Conservation (phyloP, 1,284 basidiomycete species). For the Cryptococcus amylolentus region DNA sequence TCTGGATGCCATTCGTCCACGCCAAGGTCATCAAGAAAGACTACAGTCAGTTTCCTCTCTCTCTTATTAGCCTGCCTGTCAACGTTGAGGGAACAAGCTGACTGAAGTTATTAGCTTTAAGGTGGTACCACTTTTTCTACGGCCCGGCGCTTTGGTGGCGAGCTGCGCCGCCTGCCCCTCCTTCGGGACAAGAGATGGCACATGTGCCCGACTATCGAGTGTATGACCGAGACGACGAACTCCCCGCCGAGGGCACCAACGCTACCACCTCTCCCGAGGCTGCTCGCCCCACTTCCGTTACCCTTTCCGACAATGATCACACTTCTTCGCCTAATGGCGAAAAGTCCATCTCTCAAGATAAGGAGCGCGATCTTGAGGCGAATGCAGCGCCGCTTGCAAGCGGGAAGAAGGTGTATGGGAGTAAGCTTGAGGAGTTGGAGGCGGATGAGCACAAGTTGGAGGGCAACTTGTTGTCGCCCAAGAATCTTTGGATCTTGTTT, state of each 20-base stretch:
- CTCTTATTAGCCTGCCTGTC: background rate
- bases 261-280: background rate
- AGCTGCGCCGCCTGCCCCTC: slow-evolving; percentile 42
- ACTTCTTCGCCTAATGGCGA: background rate
- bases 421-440: slow-evolving; percentile 32
- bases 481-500: slow-evolving; percentile 50
- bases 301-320: background rate
- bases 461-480: slow-evolving; percentile 41
- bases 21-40: slow-evolving; percentile 53
- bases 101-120: slow-evolving; percentile 19
- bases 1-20: slow-evolving; percentile 55
- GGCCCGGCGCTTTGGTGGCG: slow-evolving; percentile 54
- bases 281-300: background rate
- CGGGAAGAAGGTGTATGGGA: background rate
- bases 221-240: slow-evolving; percentile 23
- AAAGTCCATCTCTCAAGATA: slow-evolving; percentile 1
- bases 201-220: slow-evolving; percentile 51
- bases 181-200: slow-evolving; percentile 15
- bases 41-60: slow-evolving; percentile 34
- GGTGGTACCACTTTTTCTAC: slow-evolving; percentile 53
- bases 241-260: background rate
- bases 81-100: background rate
- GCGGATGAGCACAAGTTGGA: slow-evolving; percentile 25
- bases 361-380: slow-evolving; percentile 5
- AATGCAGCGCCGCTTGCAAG: background rate